phyloP scores from a whole-genome alignment of 805 yeast genomes.

The Wickerhamomyces silvicola region DNA sequence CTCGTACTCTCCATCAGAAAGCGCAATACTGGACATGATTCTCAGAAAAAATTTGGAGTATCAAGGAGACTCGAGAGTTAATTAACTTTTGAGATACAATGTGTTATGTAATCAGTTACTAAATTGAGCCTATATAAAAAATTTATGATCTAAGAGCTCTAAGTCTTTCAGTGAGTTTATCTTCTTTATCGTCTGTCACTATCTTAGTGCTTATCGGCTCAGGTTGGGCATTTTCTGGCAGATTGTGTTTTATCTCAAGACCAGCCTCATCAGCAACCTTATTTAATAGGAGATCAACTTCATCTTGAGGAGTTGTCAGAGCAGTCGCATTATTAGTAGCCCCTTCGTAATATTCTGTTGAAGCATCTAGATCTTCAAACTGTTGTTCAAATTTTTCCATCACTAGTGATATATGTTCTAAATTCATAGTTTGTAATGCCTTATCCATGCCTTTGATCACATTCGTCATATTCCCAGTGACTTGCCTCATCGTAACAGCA shows the following conservation, averaged over 20 bases:
- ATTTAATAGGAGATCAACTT: constrained; percentile 83
- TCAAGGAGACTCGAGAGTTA: background rate
- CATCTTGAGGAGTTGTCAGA: constrained; percentile 86
- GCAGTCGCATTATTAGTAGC: constrained; percentile 89
- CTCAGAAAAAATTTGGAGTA: background rate
- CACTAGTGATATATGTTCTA: constrained; percentile 85
- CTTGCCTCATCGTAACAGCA: constrained; percentile 95
- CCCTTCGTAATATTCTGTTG: constrained; percentile 86
- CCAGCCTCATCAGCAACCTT: constrained; percentile 98
- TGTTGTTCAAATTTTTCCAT: constrained; percentile 97
- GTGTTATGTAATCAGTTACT: background rate
- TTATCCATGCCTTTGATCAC: constrained; percentile 95
- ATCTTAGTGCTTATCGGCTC: constrained; percentile 46
- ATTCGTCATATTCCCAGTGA: constrained; percentile 87
- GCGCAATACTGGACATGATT: constrained; percentile 1
- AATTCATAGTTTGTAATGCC: constrained; percentile 92
- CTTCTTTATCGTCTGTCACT: constrained; percentile 71
- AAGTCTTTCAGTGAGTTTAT: constrained; percentile 77
- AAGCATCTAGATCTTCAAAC: constrained; percentile 92
- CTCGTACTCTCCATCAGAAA: constrained; percentile 23
- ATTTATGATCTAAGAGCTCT: constrained; percentile 63
- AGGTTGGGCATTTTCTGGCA: constrained; percentile 42
- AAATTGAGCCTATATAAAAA: background rate
- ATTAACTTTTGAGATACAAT: background rate
- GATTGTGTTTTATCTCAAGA: constrained; percentile 79